These are phyloP conservation scores for Fusarium sp. DNA, from an alignment of 2,329 filamentous ascomycete genomes.

Conservation along the genomic window DNA sequence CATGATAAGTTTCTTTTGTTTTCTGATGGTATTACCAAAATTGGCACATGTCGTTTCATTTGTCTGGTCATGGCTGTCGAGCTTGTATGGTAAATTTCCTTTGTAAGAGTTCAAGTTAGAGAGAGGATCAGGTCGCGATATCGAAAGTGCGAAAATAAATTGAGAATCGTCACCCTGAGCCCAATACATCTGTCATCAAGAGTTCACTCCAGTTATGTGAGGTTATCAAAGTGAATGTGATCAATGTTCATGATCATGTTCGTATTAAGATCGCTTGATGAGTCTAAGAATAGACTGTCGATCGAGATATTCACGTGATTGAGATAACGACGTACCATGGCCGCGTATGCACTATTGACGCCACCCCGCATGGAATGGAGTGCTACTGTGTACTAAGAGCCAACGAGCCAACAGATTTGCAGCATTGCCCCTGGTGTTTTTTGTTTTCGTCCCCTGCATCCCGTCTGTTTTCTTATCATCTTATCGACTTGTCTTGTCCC, in stretches of 20 bases:
- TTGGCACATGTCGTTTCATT: background rate
- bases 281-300: conserved; percentile 31
- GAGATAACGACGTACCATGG: background rate
- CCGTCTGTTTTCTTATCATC: conserved; percentile 11
- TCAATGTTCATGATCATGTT: conserved; percentile 9
- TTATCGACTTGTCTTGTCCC: conserved; percentile 13
- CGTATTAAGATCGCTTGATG: conserved; percentile 4
- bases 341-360: conserved; percentile 35
- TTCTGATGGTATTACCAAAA: background rate
- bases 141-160: background rate
- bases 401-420: conserved; percentile 19
- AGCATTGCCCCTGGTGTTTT: conserved; percentile 5
- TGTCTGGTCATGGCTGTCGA: background rate
- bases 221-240: conserved; percentile 1
- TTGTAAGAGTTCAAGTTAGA: background rate
- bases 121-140: background rate
- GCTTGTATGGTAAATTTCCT: background rate
- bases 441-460: conserved; percentile 15
- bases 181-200: too few species aligned
- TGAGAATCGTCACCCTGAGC: too few species aligned
- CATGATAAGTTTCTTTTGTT: background rate
- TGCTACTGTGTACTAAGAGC: background rate
- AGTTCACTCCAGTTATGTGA: background rate
- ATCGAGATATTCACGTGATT: conserved; percentile 24
- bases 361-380: conserved; percentile 22